Percentiles rank a stretch among this genome's conserved stretches.
These are phyloP conservation scores for Camellia lanceoleosa DNA, from an alignment of 148 eudicot species.

Conservation along the genomic window DNA sequence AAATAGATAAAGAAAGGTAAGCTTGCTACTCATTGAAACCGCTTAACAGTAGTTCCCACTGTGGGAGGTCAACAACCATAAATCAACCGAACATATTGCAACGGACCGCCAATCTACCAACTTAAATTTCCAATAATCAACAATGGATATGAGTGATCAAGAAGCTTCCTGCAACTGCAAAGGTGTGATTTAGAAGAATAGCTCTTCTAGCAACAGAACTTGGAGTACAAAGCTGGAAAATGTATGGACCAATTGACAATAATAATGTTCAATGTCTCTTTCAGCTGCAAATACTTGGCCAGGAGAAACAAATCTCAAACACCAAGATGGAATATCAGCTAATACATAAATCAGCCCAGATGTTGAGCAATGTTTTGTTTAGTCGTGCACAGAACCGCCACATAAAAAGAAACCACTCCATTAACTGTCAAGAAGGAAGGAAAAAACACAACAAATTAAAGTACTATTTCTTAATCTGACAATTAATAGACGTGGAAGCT, in stretches of 20 bases:
- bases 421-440: not conserved
- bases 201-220: not conserved
- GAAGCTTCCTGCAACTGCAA: not conserved
- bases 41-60: not conserved
- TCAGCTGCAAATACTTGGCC: not conserved
- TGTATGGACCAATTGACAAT: not conserved
- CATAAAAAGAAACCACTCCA: not conserved
- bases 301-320: not conserved
- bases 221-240: not conserved
- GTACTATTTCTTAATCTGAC: slow-evolving; percentile 7
- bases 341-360: not conserved
- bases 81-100: not conserved
- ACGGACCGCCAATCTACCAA: no score
- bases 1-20: not conserved
- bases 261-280: not conserved
- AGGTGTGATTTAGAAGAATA: slow-evolving; percentile 4
- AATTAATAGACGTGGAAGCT: slow-evolving; percentile 8
- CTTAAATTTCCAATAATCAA: no score
- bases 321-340: not conserved
- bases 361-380: not conserved
- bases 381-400: not conserved
- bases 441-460: not conserved
- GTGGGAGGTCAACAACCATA: not conserved
- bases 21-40: not conserved
- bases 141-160: no score